Base-by-base conservation (phyloP, 208 protist genomes). In the Crithidia sp. region DNA sequence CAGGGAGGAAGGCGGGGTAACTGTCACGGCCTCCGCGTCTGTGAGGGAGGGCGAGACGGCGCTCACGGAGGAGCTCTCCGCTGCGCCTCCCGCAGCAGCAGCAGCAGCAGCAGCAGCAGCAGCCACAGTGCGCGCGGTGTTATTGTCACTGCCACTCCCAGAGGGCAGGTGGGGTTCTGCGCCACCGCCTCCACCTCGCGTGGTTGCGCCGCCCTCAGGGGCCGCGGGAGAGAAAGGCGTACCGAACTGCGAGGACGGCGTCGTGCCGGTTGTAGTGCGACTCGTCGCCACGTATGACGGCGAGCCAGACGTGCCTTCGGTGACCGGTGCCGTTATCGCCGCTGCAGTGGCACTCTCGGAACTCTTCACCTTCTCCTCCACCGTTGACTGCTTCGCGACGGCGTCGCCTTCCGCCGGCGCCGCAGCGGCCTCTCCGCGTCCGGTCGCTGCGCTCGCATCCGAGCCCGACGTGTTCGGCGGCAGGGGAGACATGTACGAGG, bases 1-100 rank as follows among this genome's bases (percentile, higher is more conserved):
- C 43, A 78, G 66, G 14, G 66, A 78, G 17, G 66, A 72, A 8
- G 60, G 59, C 53, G 59, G 52, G 0, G 59, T 56, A 41, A 43
- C 39, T 8, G 56, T 13, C 10, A 53, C 9, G 8, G 56, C n/a
- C 28, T 77, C 64, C 36, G 43, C 40, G 49, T 67, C 44, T 6
- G 66, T 78, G 53, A 67, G 9, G 58, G 40, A 19, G 9, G 58
- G 19, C 6, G 73, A 67, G 41, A 44, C 16, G 40, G 66, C 45
- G 50, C 56, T 64, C 37, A 40, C 17, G n/a, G 56, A 64, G 47
- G 41, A 57, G 13, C 16, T 64, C 13, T 44, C 65, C 1, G 41
- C 50, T 9, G 5, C 54, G 13, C 37, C 64, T 28, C 28, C 28
- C 28, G 28, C 28, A 28, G 28, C 28, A 28, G 28, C 28, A 28